Evolutionary conservation across 495 filamentous ascomycete genomes (phyloP).

Genomic region (Xylaria flabelliformis): DNA sequence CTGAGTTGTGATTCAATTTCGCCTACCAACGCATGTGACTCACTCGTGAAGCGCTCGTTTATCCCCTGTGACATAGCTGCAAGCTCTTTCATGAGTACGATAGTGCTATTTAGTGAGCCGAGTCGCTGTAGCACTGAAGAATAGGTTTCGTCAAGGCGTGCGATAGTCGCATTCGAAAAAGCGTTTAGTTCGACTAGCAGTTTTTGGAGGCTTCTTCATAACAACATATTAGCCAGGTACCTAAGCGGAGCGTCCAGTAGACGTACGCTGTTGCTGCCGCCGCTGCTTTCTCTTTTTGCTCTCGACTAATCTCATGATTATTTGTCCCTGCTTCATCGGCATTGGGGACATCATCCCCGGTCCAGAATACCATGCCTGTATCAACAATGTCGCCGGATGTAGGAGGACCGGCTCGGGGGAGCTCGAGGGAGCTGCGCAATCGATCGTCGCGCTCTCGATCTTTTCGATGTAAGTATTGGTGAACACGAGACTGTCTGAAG

Average conservation of each 20-base stretch:
- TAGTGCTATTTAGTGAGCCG: constrained; percentile 68
- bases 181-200: constrained; percentile 51
- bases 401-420: constrained; percentile 48
- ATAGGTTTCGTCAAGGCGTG: constrained; percentile 84
- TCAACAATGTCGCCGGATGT: constrained; percentile 53
- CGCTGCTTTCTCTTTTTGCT: constrained; percentile 51
- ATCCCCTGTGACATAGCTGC: constrained; percentile 66
- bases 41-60: constrained; percentile 65
- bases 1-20: constrained; percentile 72
- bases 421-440: constrained; percentile 46
- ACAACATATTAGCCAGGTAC: constrained; percentile 27
- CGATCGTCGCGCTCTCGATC: constrained; percentile 48
- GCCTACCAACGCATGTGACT: constrained; percentile 63
- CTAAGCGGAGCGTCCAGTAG: neutral
- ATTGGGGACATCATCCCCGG: constrained; percentile 36
- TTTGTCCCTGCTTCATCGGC: constrained; percentile 10
- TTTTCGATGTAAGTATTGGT: constrained; percentile 52
- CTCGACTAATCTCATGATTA: constrained; percentile 44
- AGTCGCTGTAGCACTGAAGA: constrained; percentile 83
- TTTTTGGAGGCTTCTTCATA: constrained; percentile 48
- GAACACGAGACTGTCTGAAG: constrained; percentile 52
- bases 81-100: constrained; percentile 73
- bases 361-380: constrained; percentile 33
- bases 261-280: constrained; percentile 48
- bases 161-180: constrained; percentile 64